These are phyloP conservation scores for Calonectria montana DNA, from an alignment of 2,329 filamentous ascomycete species.

Conservation along the genomic window DNA sequence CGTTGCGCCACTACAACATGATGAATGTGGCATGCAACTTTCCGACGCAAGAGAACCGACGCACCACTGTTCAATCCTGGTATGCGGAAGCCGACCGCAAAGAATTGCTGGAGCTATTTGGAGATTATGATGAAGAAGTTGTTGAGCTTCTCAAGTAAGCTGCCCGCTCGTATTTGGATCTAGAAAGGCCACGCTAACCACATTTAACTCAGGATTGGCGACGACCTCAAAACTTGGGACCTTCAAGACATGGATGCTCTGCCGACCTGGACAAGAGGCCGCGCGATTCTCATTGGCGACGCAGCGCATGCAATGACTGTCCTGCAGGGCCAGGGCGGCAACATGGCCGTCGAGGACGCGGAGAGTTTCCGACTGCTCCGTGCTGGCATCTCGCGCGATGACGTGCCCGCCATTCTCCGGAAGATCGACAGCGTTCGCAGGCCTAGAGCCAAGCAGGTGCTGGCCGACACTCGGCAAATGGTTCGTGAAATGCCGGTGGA, in stretches of 20 bases:
- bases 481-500: constrained; percentile 15
- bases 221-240: constrained; percentile 21
- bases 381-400: background rate
- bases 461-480: constrained; percentile 15
- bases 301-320: constrained; percentile 13
- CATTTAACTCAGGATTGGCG: background rate
- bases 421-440: constrained; percentile 6
- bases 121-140: constrained; percentile 9
- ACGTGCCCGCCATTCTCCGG: background rate
- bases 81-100: constrained; percentile 13
- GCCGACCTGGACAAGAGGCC: constrained; percentile 1
- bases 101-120: constrained; percentile 10
- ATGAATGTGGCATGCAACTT: constrained; percentile 21
- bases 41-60: constrained; percentile 8
- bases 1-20: constrained; percentile 1
- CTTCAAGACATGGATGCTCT: constrained; percentile 14
- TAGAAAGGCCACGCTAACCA: background rate
- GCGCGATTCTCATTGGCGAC: constrained; percentile 6
- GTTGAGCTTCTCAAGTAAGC: constrained; percentile 6
- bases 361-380: constrained; percentile 20
- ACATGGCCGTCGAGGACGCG: constrained; percentile 19
- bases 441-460: constrained; percentile 5
- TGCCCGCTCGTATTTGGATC: background rate
- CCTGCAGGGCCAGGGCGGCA: constrained; percentile 12
- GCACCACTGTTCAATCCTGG: constrained; percentile 1